Base-by-base conservation (phyloP, 2,329 filamentous ascomycete species). In the Orbilia oligospora region DNA sequence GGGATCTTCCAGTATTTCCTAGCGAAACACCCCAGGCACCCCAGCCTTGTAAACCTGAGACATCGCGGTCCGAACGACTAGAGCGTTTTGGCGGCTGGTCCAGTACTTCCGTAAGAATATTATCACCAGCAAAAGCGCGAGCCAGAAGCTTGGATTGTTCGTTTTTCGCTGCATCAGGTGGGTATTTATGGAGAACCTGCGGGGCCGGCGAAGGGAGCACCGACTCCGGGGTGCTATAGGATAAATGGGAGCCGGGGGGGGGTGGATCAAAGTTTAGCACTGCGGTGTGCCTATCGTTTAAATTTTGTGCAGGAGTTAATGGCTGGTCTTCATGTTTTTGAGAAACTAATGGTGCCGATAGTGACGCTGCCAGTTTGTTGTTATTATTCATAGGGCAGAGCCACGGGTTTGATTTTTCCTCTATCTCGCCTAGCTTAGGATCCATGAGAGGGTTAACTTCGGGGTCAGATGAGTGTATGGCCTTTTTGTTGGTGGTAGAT, bases 31-130 rank as follows among this genome's bases (percentile, higher is more conserved):
- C 89, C 96, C 96, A 97, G 82, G 88, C 91, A 80, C 96, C 96
- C 96, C 96, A 99, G 55, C 96, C 96, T 0, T 94, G 94, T 5
- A 99, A 88, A n/a, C 92, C 92, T 83, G 33, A 3, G 14, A 95
- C 93, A 33, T 94, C 86, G 93, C 86, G 84, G 96, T 92, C 83
- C 97, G 92, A 81, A 92, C 93, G 84, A 97, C 94, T 33, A 89
- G 88, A 18, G 90, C 89, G 0, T 87, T 63, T 90, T 12, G 10
- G 16, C 5, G 89, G 16, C 87, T 88, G 85, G 98, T 98, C 83
- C 98, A 94, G 44, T 88, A 88, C 72, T 89, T 89, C 83, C 98
- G 89, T 89, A 8, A 92, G 90, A 0, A 97, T 93, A 83, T 97
- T 92, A 82, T 94, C 90, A 49, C 93, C 94, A 1, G 94, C 95